Base-by-base conservation (phyloP, 345 rosid species). In the Hypericum androsaemum region DNA sequence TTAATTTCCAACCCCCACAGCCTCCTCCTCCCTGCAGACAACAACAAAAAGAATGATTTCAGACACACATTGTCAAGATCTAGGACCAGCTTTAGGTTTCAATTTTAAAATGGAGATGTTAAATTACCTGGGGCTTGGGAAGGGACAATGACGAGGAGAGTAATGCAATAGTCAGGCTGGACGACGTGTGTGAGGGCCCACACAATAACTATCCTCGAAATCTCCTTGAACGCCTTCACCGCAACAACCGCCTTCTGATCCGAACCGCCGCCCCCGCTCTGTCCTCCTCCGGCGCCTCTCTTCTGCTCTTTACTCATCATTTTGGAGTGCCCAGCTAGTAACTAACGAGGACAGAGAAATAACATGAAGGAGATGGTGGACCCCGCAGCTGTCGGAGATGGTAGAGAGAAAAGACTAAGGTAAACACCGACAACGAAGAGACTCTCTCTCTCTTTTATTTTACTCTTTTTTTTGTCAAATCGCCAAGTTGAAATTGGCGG, bases 121-220 rank as follows among this genome's bases (percentile, higher is more conserved):
- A n/a, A n/a, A n/a, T n/a, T n/a, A n/a, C n/a, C n/a, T n/a, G 89
- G 60, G 58, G 73, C 60, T 32, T 79, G 85, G 22, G 81, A 79
- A 71, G 90, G 74, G 46, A 88, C 87, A 56, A 94, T 89, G 66
- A 94, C 97, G 45, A 88, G 76, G 35, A 94, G 72, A 6, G 97
- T 81, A 47, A 94, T 88, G 80, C 89, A 86, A 52, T 88, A 90
- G 32, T 95, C 94, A 54, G 99, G 94, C 47, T 88, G 90, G 60
- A 82, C 97, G 59, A 88, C 85, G 66, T 94, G 99, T 58, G 97
- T 88, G 83, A 94, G 75, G 58, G 99, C 95, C 99, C 99, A 94
- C 37, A 88, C 83, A 43, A 94, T 65, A 37, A 97, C 97, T 62
- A 76, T 77, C 75, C 80, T 88, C 5, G 99, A 78, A 64, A 94